These are phyloP conservation scores for Zalaria obscura DNA, from an alignment of 2,329 filamentous ascomycete species.

Conservation along the genomic window DNA sequence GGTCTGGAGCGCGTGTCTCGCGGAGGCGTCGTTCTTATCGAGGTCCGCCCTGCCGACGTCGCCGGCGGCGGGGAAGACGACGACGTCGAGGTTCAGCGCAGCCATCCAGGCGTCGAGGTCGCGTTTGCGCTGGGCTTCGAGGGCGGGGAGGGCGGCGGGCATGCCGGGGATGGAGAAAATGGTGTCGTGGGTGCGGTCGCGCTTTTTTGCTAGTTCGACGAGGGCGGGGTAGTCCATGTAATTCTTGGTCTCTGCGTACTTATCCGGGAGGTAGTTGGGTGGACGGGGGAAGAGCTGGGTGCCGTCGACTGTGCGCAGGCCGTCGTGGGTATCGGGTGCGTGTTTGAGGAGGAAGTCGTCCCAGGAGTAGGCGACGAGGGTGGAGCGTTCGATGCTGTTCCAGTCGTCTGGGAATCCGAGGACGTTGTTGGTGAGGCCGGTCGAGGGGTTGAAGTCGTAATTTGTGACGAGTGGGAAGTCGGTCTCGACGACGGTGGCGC, in stretches of 20 bases:
- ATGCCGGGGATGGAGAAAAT: conserved; percentile 31
- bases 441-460: conserved; percentile 26
- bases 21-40: conserved; percentile 21
- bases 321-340: conserved; percentile 22
- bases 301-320: conserved; percentile 26
- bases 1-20: conserved; percentile 29
- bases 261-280: conserved; percentile 20
- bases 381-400: conserved; percentile 32
- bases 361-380: conserved; percentile 38
- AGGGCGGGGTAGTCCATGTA: conserved; percentile 24
- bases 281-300: conserved; percentile 23
- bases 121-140: conserved; percentile 35
- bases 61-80: conserved; percentile 36
- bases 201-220: conserved; percentile 14
- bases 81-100: conserved; percentile 24
- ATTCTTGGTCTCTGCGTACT: conserved; percentile 24
- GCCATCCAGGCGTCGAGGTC: conserved; percentile 40
- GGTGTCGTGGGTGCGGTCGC: conserved; percentile 11
- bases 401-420: conserved; percentile 29
- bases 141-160: conserved; percentile 25
- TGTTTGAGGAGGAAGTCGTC: conserved; percentile 35
- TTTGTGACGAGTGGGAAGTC: conserved; percentile 33
- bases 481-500: conserved; percentile 28
- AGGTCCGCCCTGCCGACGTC: conserved; percentile 36
- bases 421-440: conserved; percentile 25